phyloP scores from a whole-genome alignment of 2,329 filamentous ascomycete genomes.

The Magnaporthales sp. region DNA sequence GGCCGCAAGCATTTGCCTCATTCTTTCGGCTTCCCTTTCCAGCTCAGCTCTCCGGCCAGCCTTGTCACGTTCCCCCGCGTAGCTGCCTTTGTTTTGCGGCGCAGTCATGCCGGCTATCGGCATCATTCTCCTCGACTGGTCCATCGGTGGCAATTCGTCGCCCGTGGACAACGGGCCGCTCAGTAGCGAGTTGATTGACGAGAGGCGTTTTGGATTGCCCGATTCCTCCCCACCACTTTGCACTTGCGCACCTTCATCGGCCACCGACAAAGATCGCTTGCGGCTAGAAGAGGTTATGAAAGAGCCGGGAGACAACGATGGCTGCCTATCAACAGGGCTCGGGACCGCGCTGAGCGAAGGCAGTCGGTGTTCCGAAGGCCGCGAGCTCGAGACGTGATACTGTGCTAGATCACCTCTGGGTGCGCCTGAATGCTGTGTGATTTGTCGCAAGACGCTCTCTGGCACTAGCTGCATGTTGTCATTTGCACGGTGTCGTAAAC shows the following conservation, averaged over 20 bases:
- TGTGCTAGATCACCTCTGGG: constrained; percentile 38
- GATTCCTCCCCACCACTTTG: constrained; percentile 25
- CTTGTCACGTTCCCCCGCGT: constrained; percentile 42
- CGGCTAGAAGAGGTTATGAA: constrained; percentile 46
- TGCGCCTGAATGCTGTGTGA: constrained; percentile 31
- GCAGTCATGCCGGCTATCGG: constrained; percentile 33
- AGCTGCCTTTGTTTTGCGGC: constrained; percentile 14
- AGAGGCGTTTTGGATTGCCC: constrained; percentile 49
- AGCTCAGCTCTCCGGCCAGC: constrained; percentile 57
- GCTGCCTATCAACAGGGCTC: constrained; percentile 37
- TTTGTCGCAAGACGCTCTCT: constrained; percentile 32
- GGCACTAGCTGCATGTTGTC: constrained; percentile 37
- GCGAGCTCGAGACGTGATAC: constrained; percentile 35
- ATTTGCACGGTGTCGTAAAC: constrained; percentile 40
- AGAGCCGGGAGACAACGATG: constrained; percentile 51
- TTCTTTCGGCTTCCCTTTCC: constrained; percentile 64
- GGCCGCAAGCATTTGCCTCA: constrained; percentile 62
- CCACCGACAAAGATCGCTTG: constrained; percentile 60
- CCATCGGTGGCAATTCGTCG: constrained; percentile 19
- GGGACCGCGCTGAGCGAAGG: constrained; percentile 44
- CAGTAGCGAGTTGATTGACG: constrained; percentile 68
- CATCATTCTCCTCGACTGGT: constrained; percentile 32
- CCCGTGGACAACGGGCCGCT: constrained; percentile 42
- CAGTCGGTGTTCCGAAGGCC: constrained; percentile 48
- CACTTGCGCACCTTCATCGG: constrained; percentile 36